Evolutionary conservation across 2,329 filamentous ascomycete genomes (phyloP), one percentile per base, ranked within the genome.

Genomic region (Dactylellina parvicollis): DNA sequence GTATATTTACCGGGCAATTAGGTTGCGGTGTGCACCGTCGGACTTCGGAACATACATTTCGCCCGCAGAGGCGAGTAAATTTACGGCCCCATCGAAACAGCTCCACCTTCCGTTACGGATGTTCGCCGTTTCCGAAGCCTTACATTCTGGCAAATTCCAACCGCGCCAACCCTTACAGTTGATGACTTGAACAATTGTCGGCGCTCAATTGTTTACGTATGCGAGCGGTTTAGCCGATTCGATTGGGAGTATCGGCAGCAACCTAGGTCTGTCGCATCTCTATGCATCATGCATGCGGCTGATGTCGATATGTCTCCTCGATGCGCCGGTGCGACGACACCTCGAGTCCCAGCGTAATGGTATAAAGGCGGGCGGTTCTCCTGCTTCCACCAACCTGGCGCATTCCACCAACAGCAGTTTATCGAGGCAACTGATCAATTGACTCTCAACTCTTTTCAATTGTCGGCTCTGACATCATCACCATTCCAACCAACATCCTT

Each of bases 21-120:
- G 20, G 10, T 44, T 20, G 40, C 4, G 18, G 16, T 10, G 7
- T 10, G 10, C 2, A n/a, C 60, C 52, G 54, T 59, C 62, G 62
- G 62, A 36, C 42, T 26, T 59, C 62, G 62, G 62, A 44, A 18
- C 32, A 26, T 34, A 26, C 32, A 22, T 57, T 30, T 4, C 12
- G 9, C 4, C 32, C 52, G 52, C 38, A 40, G 26, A 26, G 4
- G 4, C 52, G 3, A 38, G 16, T 16, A n/a, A n/a, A n/a, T n/a
- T n/a, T n/a, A n/a, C n/a, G 24, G 14, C 4, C 30, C 22, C 18
- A 22, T 22, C 36, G 52, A 18, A 32, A 34, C 7, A 7, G 30
- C 30, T 16, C 16, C 38, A 42, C 38, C n/a, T 42, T 42, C 38
- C n/a, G 8, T 42, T 9, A 4, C 38, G 38, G 38, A 42, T 42